Conservation (phyloP, 2,329 filamentous ascomycete genomes). For the Pseudogymnoascus sp. region DNA sequence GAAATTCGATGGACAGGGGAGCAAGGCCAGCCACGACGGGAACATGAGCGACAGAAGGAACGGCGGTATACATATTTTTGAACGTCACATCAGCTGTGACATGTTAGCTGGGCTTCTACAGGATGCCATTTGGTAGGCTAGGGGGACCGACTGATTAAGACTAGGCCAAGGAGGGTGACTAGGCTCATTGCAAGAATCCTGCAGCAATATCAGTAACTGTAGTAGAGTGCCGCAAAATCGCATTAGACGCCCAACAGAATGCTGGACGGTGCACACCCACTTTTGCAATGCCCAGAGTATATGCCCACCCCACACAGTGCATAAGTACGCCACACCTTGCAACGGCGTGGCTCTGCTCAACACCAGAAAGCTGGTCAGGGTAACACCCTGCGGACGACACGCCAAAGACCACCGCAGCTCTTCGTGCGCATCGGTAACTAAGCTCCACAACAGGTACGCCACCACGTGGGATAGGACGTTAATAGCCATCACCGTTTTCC, state of each 20-base stretch:
- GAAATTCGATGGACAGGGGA: background rate
- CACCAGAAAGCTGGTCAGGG: background rate
- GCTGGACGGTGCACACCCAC: background rate
- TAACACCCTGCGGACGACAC: slow-evolving; percentile 1
- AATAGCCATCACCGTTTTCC: background rate
- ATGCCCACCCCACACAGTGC: background rate
- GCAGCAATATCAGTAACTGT: background rate
- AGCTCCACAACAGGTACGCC: background rate
- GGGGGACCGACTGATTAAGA: slow-evolving; percentile 3
- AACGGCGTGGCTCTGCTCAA: slow-evolving; percentile 3
- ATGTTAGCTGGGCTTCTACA: background rate
- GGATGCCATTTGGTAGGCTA: background rate
- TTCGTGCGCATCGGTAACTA: slow-evolving; percentile 1
- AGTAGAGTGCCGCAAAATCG: background rate
- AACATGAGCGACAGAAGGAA: background rate
- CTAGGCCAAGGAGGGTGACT: background rate
- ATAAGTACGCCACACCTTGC: slow-evolving; percentile 5
- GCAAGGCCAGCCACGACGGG: background rate
- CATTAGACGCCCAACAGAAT: background rate
- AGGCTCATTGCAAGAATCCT: background rate
- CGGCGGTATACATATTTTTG: background rate
- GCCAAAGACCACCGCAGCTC: slow-evolving; percentile 6
- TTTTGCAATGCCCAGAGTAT: background rate
- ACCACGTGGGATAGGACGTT: slow-evolving; percentile 5
- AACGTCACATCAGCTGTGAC: slow-evolving; percentile 2